Evolutionary conservation across 1,284 basidiomycete genomes (phyloP).

Genomic region (Puccinia polysora): DNA sequence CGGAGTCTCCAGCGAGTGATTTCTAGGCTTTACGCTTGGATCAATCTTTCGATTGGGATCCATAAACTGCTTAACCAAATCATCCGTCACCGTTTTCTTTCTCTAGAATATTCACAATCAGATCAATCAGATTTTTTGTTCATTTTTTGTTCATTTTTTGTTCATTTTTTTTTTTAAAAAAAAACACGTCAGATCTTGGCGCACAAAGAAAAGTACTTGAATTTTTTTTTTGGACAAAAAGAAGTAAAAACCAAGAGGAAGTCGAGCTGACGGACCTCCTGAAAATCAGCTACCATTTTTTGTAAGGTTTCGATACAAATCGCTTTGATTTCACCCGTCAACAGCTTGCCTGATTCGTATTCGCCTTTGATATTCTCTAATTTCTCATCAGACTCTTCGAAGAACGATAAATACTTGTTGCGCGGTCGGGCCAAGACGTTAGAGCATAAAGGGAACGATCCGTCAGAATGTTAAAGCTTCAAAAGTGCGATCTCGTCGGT

Average conservation of each 20-base stretch:
- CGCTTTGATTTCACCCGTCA: conserved; percentile 89
- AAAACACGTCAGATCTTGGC: too few relatives aligned
- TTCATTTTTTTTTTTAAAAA: too few relatives aligned
- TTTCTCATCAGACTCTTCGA: conserved; percentile 31
- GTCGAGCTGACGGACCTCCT: conserved; percentile 61
- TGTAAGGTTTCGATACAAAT: conserved; percentile 81
- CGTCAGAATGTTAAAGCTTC: conserved; percentile 2
- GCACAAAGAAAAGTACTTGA: conserved; percentile 52
- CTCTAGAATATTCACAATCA: conserved; percentile 63
- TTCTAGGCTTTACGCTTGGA: conserved; percentile 49
- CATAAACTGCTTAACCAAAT: conserved; percentile 74
- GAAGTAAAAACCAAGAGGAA: conserved; percentile 11
- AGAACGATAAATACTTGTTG: conserved; percentile 27
- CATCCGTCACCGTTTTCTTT: conserved; percentile 74
- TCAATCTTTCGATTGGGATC: conserved; percentile 74
- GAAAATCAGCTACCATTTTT: conserved; percentile 78
- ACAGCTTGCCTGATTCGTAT: conserved; percentile 78
- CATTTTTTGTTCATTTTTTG: too few relatives aligned
- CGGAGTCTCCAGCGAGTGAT: too few relatives aligned
- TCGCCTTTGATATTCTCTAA: conserved; percentile 60
- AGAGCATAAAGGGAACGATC: neutral
- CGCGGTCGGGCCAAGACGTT: conserved; percentile 20
- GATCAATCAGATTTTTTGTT: too few relatives aligned
- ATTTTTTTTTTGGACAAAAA: neutral
- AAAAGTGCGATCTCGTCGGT: neutral